phyloP scores from a whole-genome alignment of 139 green algal genomes.

The Auxenochlorella protothecoides region DNA sequence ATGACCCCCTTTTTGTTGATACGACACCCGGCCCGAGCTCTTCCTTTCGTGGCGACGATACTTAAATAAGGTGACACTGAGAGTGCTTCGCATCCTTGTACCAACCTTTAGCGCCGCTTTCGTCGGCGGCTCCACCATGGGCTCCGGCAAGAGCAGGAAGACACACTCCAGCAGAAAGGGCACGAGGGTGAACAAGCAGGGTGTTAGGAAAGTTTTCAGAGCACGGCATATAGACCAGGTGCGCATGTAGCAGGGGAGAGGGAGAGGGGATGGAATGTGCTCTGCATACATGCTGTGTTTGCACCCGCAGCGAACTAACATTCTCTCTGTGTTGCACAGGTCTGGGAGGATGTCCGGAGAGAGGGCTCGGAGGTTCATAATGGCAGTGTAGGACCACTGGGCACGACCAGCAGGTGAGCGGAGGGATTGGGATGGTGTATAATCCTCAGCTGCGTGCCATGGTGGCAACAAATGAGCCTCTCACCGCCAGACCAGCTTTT shows the following conservation, averaged over 20 bases:
- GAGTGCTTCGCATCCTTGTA: too few species aligned
- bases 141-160: constrained; percentile 17
- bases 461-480: neutral
- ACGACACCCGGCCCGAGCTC: too few species aligned
- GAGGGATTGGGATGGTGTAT: neutral
- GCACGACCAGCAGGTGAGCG: constrained; percentile 53
- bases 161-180: constrained; percentile 12
- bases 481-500: neutral
- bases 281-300: too few species aligned
- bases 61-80: too few species aligned
- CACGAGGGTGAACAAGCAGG: constrained; percentile 34
- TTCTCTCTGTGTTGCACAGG: constrained; percentile 17
- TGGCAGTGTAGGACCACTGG: constrained; percentile 47
- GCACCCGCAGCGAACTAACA: neutral
- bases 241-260: neutral
- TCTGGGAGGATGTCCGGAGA: constrained; percentile 71
- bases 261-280: neutral
- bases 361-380: constrained; percentile 37
- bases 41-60: too few species aligned
- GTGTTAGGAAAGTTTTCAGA: constrained; percentile 39
- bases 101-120: too few species aligned
- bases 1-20: too few species aligned
- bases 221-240: constrained; percentile 65
- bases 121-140: constrained; percentile 1
- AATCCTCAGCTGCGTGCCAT: neutral